Base-by-base conservation (phyloP, 331 rosid genomes). In the Quercus phellos region DNA sequence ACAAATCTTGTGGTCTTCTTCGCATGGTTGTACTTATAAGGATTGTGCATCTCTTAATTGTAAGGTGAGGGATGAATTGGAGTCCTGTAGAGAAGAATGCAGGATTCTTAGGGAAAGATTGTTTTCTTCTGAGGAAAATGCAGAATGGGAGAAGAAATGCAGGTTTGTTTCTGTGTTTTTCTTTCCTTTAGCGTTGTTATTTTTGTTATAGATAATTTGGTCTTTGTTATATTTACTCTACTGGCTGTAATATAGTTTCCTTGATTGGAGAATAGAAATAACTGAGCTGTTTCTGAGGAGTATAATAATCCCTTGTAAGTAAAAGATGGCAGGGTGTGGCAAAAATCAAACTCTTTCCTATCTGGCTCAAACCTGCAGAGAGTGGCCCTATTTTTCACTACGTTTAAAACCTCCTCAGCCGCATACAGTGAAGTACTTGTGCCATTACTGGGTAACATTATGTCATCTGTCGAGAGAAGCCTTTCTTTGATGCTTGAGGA, bases 41-140 rank as follows among this genome's bases (percentile, higher is more conserved):
- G 77, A 79, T 74, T 74, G 34, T 29, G 54, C 51, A 76, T 73
- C 55, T 75, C 30, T 63, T 72, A 38, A 68, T 59, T 83, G 72
- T 59, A 38, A 94, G 98, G 91, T 89, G 77, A 88, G 83, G 83
- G 84, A 81, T 80, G 90, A 85, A 34, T 80, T 91, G 85, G 91
- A 90, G 61, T 86, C 88, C 29, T 74, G 74, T 79, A 84, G 76
- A 75, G 90, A 88, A 83, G 93, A 94, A 71, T 88, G 94, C 78
- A 73, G 68, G 78, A 71, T 42, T 14, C 88, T 88, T 58, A 74
- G 6, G 80, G 89, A 85, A 84, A 83, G 79, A 70, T 60, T 82
- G 67, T 78, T 80, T 69, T 56, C 66, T 58, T 84, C 78, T 0
- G 79, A 74, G 80, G 88, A 88, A 79, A 83, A 61, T 29, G 67